Evolutionary conservation across 2,329 filamentous ascomycete genomes (phyloP).

Genomic region (Ampelomyces quisqualis): DNA sequence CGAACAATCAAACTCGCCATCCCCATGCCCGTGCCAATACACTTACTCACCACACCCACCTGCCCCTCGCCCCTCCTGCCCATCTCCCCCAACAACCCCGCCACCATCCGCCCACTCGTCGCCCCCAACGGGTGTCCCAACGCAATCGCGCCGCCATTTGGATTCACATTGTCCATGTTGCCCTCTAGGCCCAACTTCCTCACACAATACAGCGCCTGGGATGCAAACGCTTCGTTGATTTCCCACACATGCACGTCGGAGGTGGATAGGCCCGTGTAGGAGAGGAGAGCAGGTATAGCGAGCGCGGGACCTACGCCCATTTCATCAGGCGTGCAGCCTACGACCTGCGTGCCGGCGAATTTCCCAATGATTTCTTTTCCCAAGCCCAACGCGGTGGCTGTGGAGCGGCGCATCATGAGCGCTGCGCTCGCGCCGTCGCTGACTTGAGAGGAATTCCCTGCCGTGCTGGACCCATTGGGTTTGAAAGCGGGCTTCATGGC

Average conservation of each 20-base stretch:
- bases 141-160: constrained; percentile 92
- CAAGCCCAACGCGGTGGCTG: constrained; percentile 72
- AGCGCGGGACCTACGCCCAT: constrained; percentile 91
- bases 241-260: constrained; percentile 83
- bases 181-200: constrained; percentile 67
- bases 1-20: constrained; percentile 55
- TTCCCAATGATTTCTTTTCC: constrained; percentile 71
- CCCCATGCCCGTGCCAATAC: constrained; percentile 58
- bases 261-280: constrained; percentile 63
- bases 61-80: constrained; percentile 66
- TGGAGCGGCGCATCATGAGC: constrained; percentile 81
- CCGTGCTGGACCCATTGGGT: constrained; percentile 72
- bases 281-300: constrained; percentile 80
- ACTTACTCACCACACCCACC: constrained; percentile 89
- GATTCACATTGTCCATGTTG: constrained; percentile 75
- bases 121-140: constrained; percentile 88
- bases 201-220: constrained; percentile 68
- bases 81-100: constrained; percentile 70
- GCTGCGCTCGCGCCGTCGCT: constrained; percentile 84
- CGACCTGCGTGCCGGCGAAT: constrained; percentile 74
- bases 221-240: constrained; percentile 80
- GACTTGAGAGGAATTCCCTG: constrained; percentile 83
- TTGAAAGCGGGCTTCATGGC: constrained; percentile 86
- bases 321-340: constrained; percentile 82
- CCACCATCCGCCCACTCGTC: constrained; percentile 79